Conservation (phyloP, 2,329 filamentous ascomycete species). For the Aspergillus sp. region DNA sequence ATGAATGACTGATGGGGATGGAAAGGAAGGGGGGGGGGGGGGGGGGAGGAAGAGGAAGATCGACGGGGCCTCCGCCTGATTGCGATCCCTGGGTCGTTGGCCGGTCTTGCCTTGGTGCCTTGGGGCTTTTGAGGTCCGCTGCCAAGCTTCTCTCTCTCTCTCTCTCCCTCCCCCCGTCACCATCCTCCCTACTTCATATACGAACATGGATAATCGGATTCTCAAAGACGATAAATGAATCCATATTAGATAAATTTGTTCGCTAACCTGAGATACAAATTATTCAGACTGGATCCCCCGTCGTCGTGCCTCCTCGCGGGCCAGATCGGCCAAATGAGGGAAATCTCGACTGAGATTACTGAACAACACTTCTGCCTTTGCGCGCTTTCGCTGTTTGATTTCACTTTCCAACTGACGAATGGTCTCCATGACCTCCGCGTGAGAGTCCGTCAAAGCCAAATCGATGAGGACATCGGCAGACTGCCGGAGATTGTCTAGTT, state of each 20-base stretch:
- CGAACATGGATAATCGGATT: no score
- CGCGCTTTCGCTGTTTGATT: slow-evolving; percentile 14
- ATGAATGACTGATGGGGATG: not conserved
- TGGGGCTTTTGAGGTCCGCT: no score
- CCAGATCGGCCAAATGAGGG: slow-evolving; percentile 19
- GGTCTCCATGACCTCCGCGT: slow-evolving; percentile 22
- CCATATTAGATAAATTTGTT: no score
- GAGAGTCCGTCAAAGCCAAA: slow-evolving; percentile 25
- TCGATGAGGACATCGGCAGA: slow-evolving; percentile 26
- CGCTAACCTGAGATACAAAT: not conserved
- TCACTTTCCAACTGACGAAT: slow-evolving; percentile 19
- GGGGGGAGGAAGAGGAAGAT: no score
- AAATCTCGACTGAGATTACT: slow-evolving; percentile 17
- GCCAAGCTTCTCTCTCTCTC: no score
- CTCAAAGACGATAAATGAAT: no score
- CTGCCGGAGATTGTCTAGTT: slow-evolving; percentile 19
- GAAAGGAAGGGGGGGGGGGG: no score
- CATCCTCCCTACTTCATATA: no score
- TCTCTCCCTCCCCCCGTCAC: no score
- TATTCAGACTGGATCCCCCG: slow-evolving; percentile 10
- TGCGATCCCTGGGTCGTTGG: no score
- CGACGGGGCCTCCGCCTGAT: slow-evolving; percentile 7
- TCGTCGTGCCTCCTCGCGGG: slow-evolving; percentile 20
- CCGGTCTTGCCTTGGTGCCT: no score
- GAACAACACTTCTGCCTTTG: slow-evolving; percentile 18